Conservation (phyloP, 2,329 filamentous ascomycete species). For the Thelonectria rubi region DNA sequence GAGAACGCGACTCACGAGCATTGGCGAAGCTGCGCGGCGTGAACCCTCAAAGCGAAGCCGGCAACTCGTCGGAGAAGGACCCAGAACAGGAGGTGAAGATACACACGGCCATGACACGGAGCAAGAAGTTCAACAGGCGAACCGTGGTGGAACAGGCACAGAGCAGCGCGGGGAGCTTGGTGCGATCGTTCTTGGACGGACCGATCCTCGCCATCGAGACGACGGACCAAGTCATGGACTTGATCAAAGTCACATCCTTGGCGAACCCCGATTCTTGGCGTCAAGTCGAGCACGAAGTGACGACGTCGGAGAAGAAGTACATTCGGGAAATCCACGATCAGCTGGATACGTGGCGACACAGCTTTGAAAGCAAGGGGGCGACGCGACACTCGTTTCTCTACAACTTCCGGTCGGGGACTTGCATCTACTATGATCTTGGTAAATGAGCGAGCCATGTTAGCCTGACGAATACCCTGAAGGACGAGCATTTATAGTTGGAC, state of each 20-base stretch:
- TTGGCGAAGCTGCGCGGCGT: conserved; percentile 54
- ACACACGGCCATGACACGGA: conserved; percentile 81
- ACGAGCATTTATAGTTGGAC: background rate
- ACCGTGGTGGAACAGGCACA: conserved; percentile 85
- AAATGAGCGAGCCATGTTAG: conserved; percentile 36
- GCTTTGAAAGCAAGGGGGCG: conserved; percentile 62
- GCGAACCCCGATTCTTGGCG: conserved; percentile 87
- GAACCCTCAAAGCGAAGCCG: conserved; percentile 44
- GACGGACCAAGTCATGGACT: conserved; percentile 81
- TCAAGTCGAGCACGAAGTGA: conserved; percentile 78
- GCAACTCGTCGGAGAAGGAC: conserved; percentile 42
- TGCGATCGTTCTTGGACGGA: conserved; percentile 76
- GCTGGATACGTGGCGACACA: conserved; percentile 69
- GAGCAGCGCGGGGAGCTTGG: conserved; percentile 65
- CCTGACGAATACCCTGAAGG: no score
- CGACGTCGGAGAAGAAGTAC: conserved; percentile 82
- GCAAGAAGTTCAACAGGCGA: conserved; percentile 90
- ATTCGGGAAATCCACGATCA: conserved; percentile 83
- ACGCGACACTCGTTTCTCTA: conserved; percentile 85
- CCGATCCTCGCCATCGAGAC: conserved; percentile 90
- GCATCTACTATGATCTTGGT: conserved; percentile 84
- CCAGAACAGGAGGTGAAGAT: conserved; percentile 81
- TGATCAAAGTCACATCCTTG: conserved; percentile 77
- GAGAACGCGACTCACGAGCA: conserved; percentile 76
- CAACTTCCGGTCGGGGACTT: conserved; percentile 86